These are phyloP conservation scores for Colletotrichum tamarilloi DNA, from an alignment of 2,329 filamentous ascomycete genomes.

Conservation along the genomic window DNA sequence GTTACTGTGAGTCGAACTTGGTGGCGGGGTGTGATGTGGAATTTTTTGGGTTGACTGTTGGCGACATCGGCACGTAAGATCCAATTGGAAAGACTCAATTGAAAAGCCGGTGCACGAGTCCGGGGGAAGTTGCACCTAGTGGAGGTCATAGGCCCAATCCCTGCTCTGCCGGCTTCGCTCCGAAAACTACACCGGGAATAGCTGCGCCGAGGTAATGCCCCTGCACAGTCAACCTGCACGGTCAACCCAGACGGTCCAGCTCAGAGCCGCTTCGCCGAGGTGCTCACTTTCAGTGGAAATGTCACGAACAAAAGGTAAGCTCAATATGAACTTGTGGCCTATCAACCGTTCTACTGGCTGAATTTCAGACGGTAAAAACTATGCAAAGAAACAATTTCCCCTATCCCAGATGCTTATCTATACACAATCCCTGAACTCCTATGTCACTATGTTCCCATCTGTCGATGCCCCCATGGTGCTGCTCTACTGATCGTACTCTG, in stretches of 20 bases:
- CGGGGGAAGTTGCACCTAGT: conserved; percentile 29
- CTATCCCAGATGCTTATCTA: conserved; percentile 24
- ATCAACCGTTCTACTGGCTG: not conserved
- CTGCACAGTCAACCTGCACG: not conserved
- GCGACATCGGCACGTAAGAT: conserved; percentile 38
- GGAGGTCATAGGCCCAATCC: conserved; percentile 22
- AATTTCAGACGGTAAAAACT: not conserved
- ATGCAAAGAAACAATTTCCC: conserved; percentile 21
- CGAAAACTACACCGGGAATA: not conserved
- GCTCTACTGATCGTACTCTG: conserved; percentile 33
- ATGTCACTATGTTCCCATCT: conserved; percentile 4
- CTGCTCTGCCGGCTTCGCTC: conserved; percentile 30
- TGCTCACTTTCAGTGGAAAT: not conserved
- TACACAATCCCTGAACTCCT: conserved; percentile 29
- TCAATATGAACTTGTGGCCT: not conserved
- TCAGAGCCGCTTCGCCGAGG: too few species aligned
- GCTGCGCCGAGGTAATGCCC: conserved; percentile 20
- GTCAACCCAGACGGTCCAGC: not conserved
- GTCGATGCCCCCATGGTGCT: not conserved
- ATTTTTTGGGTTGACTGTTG: conserved; percentile 38
- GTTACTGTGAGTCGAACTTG: conserved; percentile 28
- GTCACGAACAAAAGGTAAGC: too few species aligned
- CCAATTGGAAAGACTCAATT: not conserved
- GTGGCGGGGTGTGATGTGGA: conserved; percentile 22
- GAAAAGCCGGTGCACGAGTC: conserved; percentile 12